Base-by-base conservation (phyloP, 23 red algal genomes). In the Gracilaria vermiculophylla region DNA sequence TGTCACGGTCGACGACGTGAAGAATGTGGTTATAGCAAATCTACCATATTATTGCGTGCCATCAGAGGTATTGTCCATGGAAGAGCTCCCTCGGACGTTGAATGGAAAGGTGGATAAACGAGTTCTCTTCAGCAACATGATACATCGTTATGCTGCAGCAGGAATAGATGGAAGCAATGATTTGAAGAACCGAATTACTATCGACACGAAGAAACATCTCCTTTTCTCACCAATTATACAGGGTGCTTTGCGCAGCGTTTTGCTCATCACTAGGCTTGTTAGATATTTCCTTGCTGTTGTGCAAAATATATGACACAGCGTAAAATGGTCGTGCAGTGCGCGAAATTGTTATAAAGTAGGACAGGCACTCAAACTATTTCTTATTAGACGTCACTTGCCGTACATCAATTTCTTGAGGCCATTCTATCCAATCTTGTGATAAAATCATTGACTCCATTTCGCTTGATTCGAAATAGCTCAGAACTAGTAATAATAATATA, bases 81-180 rank as follows among this genome's bases (percentile, higher is more conserved):
- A 45, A n/a, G 43, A 40, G 5, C 25, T 82, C 29, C 78, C 78
- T 27, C 56, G 52, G 19, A 82, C 78, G 3, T 31, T 53, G 31
- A 82, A 82, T 48, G 78, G 78, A 45, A 82, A 82, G 53, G 58
- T 66, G 31, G 78, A 82, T 56, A 82, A 82, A 65, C 78, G 78
- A 41, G 55, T 35, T 60, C 33, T 82, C 16, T 25, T 56, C 29
- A 48, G 73, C 21, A 14, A 45, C 19, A 41, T 70, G 33, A 20
- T 27, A 2, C 34, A 41, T 17, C 7, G 13, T 42, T 9, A 39
- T 3, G 10, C 34, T 27, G 24, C 37, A 19, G 9, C 7, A 5
- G 29, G 35, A 23, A 34, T 1, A 34, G 3, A 8, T 34, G 34
- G 42, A 34, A 70, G 42, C 7, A 35, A 43, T 31, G 20, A 20